These are phyloP conservation scores for Ramaria rubella DNA, from an alignment of 768 basidiomycete species.

Conservation along the genomic window DNA sequence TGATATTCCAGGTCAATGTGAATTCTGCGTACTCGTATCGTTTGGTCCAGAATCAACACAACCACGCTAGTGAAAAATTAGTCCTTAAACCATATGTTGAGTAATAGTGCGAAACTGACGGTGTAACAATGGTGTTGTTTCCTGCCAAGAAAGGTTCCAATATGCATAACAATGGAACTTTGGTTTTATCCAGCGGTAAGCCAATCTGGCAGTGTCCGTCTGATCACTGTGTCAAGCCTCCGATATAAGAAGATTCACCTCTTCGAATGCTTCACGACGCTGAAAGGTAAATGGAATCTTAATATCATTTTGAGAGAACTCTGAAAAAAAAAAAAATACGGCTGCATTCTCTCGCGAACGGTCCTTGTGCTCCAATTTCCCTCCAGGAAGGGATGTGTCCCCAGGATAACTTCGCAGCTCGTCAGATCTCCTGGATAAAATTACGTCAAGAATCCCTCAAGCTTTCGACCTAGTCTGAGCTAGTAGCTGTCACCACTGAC, in stretches of 20 bases:
- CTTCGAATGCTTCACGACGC: conserved; percentile 87
- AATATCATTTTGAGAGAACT: background rate
- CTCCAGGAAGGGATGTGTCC: conserved; percentile 85
- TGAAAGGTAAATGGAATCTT: conserved; percentile 21
- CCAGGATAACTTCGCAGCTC: conserved; percentile 73
- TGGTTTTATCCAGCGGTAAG: conserved; percentile 61
- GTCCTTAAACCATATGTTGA: background rate
- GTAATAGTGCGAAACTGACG: conserved; percentile 47
- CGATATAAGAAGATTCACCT: conserved; percentile 40
- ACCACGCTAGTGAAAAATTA: conserved; percentile 52
- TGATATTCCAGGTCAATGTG: background rate
- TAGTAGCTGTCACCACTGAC: conserved; percentile 52
- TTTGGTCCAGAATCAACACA: conserved; percentile 75
- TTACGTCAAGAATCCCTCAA: background rate
- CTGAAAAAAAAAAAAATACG: conserved; percentile 35
- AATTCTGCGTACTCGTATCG: conserved; percentile 46
- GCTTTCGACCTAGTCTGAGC: background rate
- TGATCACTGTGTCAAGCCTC: background rate
- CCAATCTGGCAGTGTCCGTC: conserved; percentile 54
- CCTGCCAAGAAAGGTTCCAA: conserved; percentile 76
- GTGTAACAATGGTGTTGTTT: conserved; percentile 69
- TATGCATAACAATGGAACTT: conserved; percentile 69
- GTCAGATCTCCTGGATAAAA: conserved; percentile 53
- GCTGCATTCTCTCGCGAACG: conserved; percentile 71
- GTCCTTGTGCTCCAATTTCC: conserved; percentile 69